phyloP scores from a whole-genome alignment of 495 filamentous ascomycete genomes.

The Jackrogersella multiformis region DNA sequence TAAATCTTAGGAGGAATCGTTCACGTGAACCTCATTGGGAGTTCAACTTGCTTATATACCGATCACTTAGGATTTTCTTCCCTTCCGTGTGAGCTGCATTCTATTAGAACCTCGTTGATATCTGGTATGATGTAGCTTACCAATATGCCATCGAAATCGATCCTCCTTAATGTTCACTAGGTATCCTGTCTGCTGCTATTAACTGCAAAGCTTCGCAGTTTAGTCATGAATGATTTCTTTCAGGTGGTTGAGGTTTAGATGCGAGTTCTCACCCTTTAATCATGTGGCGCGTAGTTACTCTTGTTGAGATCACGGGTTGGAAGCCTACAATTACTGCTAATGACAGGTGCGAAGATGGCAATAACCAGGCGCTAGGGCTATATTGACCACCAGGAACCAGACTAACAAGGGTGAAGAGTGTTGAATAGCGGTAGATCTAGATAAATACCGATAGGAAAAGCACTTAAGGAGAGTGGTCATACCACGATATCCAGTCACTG shows the following conservation, averaged over 20 bases:
- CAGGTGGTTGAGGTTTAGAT: no score
- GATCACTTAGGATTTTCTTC: neutral
- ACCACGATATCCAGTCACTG: neutral
- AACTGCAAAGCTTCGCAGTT: no score
- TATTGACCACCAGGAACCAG: neutral
- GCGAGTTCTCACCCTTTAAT: neutral
- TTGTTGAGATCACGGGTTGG: neutral
- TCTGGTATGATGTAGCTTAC: neutral
- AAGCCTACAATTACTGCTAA: neutral
- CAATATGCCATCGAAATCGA: neutral
- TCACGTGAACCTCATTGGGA: no score
- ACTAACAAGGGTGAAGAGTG: neutral
- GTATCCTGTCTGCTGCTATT: no score
- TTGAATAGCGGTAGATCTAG: neutral
- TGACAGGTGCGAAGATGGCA: neutral
- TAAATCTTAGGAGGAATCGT: no score
- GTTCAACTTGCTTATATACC: no score
- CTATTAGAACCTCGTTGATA: neutral
- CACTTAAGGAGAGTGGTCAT: neutral
- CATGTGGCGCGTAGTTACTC: neutral
- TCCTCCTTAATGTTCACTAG: no score
- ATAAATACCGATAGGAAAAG: neutral
- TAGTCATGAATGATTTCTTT: no score
- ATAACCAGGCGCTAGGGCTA: neutral
- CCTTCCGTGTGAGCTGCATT: neutral